phyloP scores from a whole-genome alignment of 805 yeast genomes.

The Debaryomyces hansenii region DNA sequence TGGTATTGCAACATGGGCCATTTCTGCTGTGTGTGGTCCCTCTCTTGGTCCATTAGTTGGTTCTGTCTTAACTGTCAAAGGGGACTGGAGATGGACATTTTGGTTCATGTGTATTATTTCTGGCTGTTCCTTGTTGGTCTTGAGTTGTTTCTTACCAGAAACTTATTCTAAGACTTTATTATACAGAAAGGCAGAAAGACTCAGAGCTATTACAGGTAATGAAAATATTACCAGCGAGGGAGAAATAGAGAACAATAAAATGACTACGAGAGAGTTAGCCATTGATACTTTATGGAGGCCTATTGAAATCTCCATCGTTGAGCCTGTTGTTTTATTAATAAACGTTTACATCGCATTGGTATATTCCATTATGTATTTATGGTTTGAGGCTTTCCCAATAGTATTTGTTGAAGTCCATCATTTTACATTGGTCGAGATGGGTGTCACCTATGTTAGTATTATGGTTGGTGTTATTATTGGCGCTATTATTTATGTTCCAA shows the following conservation, averaged over 20 bases:
- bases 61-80: constrained; percentile 42
- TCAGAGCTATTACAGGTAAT: constrained; percentile 52
- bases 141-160: constrained; percentile 48
- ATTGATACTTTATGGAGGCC: constrained; percentile 49
- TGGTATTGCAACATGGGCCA: constrained; percentile 48
- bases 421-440: constrained; percentile 50
- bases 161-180: constrained; percentile 46
- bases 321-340: constrained; percentile 58
- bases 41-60: constrained; percentile 54
- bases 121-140: constrained; percentile 13
- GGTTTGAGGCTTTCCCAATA: constrained; percentile 62
- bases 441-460: constrained; percentile 46
- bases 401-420: constrained; percentile 45
- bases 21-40: constrained; percentile 44
- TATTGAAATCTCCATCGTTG: constrained; percentile 44
- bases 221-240: constrained; percentile 42
- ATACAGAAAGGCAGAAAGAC: constrained; percentile 47
- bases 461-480: constrained; percentile 49
- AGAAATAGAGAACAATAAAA: constrained; percentile 27
- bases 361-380: constrained; percentile 55
- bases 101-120: constrained; percentile 49
- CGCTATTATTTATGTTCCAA: constrained; percentile 43
- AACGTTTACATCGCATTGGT: constrained; percentile 52
- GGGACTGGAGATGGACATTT: constrained; percentile 55
- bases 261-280: constrained; percentile 4